Percentiles rank a stretch among this genome's conserved stretches.
Conservation (phyloP, 257 asterid species). For the Lithospermum erythrorhizon region DNA sequence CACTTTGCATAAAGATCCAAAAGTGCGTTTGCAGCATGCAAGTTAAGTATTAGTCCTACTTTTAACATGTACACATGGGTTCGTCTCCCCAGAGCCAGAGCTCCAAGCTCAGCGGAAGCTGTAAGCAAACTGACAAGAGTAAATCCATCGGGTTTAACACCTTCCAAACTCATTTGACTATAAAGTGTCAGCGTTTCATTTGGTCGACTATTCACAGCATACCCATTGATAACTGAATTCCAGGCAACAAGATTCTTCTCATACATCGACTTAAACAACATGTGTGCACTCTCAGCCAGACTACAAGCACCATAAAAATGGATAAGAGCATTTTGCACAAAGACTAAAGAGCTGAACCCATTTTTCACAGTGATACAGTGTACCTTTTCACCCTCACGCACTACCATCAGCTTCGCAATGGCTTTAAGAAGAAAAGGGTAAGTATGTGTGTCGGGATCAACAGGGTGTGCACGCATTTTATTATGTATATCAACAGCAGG, state of each 20-base stretch:
- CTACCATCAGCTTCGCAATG: conserved; percentile 32
- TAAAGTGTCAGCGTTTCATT: conserved; percentile 44
- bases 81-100: conserved; percentile 51
- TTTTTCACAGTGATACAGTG: conserved; percentile 46
- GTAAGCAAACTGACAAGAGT: conserved; percentile 67
- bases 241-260: conserved; percentile 55
- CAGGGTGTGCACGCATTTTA: conserved; percentile 24
- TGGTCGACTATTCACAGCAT: conserved; percentile 49
- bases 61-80: conserved; percentile 52
- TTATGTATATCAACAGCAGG: conserved; percentile 41
- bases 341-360: conserved; percentile 51
- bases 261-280: conserved; percentile 42
- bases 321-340: conserved; percentile 55
- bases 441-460: conserved; percentile 51
- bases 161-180: conserved; percentile 29
- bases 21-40: conserved; percentile 56
- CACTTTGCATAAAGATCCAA: conserved; percentile 57
- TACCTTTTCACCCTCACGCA: conserved; percentile 55
- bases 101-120: conserved; percentile 64
- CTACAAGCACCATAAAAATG: conserved; percentile 58
- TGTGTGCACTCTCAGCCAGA: conserved; percentile 40
- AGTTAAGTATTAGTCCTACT: conserved; percentile 43
- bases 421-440: conserved; percentile 67
- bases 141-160: conserved; percentile 59
- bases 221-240: conserved; percentile 58